These are phyloP conservation scores for Berkeleyomyces basicola DNA, from an alignment of 2,329 filamentous ascomycete genomes.

Conservation along the genomic window DNA sequence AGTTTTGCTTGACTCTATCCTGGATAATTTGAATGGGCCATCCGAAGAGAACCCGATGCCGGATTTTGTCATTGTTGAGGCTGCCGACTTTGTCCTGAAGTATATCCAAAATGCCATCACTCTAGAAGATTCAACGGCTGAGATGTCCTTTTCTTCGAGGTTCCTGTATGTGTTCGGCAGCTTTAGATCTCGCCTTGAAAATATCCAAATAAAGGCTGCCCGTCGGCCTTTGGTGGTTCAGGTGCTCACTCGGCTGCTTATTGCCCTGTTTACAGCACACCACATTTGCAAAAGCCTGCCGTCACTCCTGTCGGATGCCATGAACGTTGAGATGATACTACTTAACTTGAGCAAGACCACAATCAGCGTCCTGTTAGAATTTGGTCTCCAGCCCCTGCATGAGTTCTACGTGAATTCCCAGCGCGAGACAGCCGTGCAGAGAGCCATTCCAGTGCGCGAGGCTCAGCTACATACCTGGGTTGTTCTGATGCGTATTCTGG, in stretches of 20 bases:
- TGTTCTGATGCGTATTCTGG: constrained; percentile 36
- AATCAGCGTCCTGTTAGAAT: constrained; percentile 25
- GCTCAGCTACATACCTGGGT: constrained; percentile 39
- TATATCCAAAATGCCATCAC: constrained; percentile 30
- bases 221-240: constrained; percentile 22
- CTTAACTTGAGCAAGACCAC: constrained; percentile 25
- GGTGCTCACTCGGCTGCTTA: constrained; percentile 22
- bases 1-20: constrained; percentile 41
- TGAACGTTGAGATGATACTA: constrained; percentile 34
- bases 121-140: constrained; percentile 22
- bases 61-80: constrained; percentile 19
- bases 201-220: constrained; percentile 11
- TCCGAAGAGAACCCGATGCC: constrained; percentile 12
- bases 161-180: constrained; percentile 26
- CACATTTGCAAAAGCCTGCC: constrained; percentile 25
- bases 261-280: constrained; percentile 19
- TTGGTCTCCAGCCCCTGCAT: constrained; percentile 28
- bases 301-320: constrained; percentile 21
- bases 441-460: constrained; percentile 34
- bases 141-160: constrained; percentile 28
- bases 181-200: constrained; percentile 22
- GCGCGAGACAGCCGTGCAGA: constrained; percentile 28
- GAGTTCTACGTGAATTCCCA: constrained; percentile 33
- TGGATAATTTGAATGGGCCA: constrained; percentile 26
- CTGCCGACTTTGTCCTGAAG: constrained; percentile 29